Base-by-base conservation (phyloP, 305 asterid species). In the Ajuga reptans region DNA sequence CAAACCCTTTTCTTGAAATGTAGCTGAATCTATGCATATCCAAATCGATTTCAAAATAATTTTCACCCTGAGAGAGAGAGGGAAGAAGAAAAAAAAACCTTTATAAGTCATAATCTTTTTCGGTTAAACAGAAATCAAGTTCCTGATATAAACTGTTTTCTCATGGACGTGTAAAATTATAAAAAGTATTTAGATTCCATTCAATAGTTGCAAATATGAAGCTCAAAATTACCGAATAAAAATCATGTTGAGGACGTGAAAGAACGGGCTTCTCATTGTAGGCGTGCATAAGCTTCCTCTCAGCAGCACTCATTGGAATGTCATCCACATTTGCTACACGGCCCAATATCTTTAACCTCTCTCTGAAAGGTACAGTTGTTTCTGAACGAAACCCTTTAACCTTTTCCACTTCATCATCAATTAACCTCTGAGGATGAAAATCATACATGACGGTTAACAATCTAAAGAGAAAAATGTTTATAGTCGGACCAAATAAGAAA, bases 21-120 rank as follows among this genome's bases (percentile, higher is more conserved):
- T 87, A 91, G 81, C 98, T 83, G 83, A 94, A 94, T 73, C 98
- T 82, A 73, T 94, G 99, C 98, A 94, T 94, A 55, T 94, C 99
- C 83, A 94, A 68, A 71, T 91, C 98, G 27, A 94, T 91, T 78
- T 94, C 99, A 36, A 94, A 84, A 77, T 89, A 94, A 83, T 86
- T 89, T 29, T 85, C 92, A 16, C 92, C 98, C 98, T 94, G 88
- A 21, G 27, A 21, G 27, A 21, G 27, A 21, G 27, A 21, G 27
- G 2, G 27, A 21, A 21, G 27, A 21, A 21, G 27, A 21, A 21
- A 21, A 21, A 21, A 21, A 2, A 21, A 21, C 27, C 27, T 21
- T 21, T 21, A 21, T 21, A 21, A 21, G 27, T 21, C 1, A 21
- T 21, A 21, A 21, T 21, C 27, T 21, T 21, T 21, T 21, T 2